Evolutionary conservation across 129 eudicot genomes (phyloP).

Genomic region (Tagetes erecta): DNA sequence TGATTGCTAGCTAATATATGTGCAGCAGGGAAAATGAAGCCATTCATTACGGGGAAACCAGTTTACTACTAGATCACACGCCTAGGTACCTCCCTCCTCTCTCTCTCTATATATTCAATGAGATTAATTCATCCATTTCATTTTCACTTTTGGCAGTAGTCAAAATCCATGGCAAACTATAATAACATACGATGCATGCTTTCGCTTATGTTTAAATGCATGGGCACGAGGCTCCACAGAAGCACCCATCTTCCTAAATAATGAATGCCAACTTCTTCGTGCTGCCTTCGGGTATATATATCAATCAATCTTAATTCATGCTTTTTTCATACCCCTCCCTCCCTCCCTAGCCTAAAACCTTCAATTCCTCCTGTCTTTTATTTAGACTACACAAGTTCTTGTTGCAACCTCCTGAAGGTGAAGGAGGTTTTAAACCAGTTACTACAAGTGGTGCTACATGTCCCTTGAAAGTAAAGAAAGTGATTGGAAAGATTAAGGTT

Average conservation of each 20-base stretch:
- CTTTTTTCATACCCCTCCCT: neutral
- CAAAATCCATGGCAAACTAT: conserved; percentile 88
- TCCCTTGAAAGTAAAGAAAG: conserved; percentile 59
- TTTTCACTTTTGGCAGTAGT: conserved; percentile 49
- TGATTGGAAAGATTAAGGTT: conserved; percentile 79
- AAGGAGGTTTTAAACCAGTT: conserved; percentile 54
- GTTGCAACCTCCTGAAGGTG: conserved; percentile 53
- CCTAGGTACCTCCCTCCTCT: conserved; percentile 36
- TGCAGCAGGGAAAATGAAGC: conserved; percentile 49
- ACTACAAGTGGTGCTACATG: conserved; percentile 36
- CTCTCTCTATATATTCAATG: neutral
- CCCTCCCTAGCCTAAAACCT: neutral
- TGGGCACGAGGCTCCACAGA: conserved; percentile 89
- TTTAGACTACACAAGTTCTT: conserved; percentile 67
- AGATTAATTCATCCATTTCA: neutral
- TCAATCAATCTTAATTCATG: neutral
- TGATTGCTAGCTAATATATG: no score
- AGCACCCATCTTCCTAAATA: conserved; percentile 81
- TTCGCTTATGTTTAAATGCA: conserved; percentile 81
- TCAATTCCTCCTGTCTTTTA: neutral
- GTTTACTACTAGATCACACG: conserved; percentile 40
- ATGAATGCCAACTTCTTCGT: conserved; percentile 78
- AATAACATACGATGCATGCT: conserved; percentile 88
- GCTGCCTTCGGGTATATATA: conserved; percentile 89
- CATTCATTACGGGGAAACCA: conserved; percentile 33